These are phyloP conservation scores for Kuraishia molischiana DNA, from an alignment of 805 yeast species.

Conservation along the genomic window DNA sequence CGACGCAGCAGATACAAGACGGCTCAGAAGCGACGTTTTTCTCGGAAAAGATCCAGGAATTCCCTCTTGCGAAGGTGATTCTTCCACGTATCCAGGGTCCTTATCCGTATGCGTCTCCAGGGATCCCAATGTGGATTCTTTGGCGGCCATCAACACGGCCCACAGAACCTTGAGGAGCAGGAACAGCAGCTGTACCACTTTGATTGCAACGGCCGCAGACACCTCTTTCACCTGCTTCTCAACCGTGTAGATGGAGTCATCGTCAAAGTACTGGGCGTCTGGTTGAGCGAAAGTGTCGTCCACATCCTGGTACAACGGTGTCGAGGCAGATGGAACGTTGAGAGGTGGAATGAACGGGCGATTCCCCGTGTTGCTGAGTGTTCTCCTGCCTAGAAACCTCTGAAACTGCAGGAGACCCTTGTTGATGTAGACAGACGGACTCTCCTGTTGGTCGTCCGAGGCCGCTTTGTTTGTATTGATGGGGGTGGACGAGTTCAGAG, in stretches of 20 bases:
- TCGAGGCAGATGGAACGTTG: background rate
- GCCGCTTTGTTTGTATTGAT: background rate
- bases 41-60: background rate
- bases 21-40: background rate
- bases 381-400: background rate
- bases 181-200: background rate
- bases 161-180: background rate
- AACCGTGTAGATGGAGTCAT: background rate
- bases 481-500: background rate
- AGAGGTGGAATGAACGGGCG: background rate
- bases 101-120: background rate
- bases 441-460: background rate
- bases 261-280: background rate
- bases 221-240: background rate
- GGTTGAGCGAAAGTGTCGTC: background rate
- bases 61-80: background rate
- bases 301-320: background rate
- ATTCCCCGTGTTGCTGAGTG: background rate
- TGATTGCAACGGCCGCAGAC: background rate
- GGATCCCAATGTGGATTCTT: background rate
- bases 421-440: background rate
- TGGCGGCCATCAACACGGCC: background rate
- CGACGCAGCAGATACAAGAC: background rate
- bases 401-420: background rate
- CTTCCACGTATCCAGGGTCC: background rate